Base-by-base conservation (phyloP, 345 rosid genomes). In the Firmiana major region DNA sequence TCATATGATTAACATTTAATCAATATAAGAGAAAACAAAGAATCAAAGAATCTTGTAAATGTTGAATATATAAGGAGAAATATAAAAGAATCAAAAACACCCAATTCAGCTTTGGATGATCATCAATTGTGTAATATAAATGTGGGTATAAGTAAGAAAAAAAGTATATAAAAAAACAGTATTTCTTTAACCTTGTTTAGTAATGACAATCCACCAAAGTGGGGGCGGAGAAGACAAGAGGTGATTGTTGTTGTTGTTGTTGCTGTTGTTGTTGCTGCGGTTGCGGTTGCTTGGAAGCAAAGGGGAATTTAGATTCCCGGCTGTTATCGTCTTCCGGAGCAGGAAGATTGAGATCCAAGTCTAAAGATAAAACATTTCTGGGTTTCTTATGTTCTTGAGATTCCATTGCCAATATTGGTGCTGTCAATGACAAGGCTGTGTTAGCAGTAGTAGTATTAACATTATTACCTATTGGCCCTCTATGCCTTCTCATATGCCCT, bases 141-240 rank as follows among this genome's bases (percentile, higher is more conserved):
- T 19, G 22, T 4, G 8, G 40, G 7, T 28, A 28, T 19, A 31
- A 9, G 26, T 48, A 54, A 31, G 34, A 31, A 31, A 31, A 31
- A 31, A 31, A 31, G 34, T 31, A 1, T 31, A 31, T 1, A 31
- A 59, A 1, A 31, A 31, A 28, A 7, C 26, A 31, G 3, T 2
- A 31, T 1, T 31, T 31, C 34, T 71, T 42, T 24, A 22, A 68
- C 53, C 74, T 69, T 42, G 38, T 54, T 91, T 83, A 97, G 89
- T 97, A 92, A 89, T 92, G 97, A 82, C 98, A 97, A 88, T 90
- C 99, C 84, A 97, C 98, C 89, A 94, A 84, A 84, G 97, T 82
- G 9, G 93, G 86, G 82, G 92, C 86, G n/a, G 97, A 80, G 81
- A 93, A 85, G 60, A 89, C 91, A 81, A 97, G 82, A 49, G 89